These are phyloP conservation scores for Lodderomyces metapsilosis DNA, from an alignment of 1,139 yeast species.

Conservation along the genomic window DNA sequence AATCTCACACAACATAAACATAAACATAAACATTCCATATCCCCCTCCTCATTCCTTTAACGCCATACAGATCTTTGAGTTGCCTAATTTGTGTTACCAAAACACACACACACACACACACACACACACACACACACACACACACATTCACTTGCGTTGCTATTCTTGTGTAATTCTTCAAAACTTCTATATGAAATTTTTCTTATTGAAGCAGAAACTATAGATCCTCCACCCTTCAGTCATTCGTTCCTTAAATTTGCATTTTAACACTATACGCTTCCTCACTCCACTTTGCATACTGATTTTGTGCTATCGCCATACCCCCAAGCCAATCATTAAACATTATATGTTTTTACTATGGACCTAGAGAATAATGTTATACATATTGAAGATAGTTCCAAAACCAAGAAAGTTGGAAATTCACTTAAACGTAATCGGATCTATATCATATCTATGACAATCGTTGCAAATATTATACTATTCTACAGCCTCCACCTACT, in stretches of 20 bases:
- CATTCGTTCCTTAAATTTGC: slow-evolving; percentile 3
- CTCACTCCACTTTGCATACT: slow-evolving; percentile 2
- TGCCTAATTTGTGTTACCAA: slow-evolving; percentile 5
- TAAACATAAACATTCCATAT: background rate
- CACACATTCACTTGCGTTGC: background rate
- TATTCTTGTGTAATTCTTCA: no score
- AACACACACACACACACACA: background rate
- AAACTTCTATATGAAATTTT: background rate
- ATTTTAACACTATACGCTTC: no score
- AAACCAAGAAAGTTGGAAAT: background rate
- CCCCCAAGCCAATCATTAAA: background rate
- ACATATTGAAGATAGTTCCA: slow-evolving; percentile 2
- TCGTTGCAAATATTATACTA: slow-evolving; percentile 12
- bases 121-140: background rate
- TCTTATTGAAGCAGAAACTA: background rate
- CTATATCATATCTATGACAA: slow-evolving; percentile 11
- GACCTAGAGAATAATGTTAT: slow-evolving; percentile 2
- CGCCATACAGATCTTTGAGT: slow-evolving; percentile 5
- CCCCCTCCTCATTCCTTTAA: background rate
- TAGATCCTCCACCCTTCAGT: background rate
- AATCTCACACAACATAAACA: background rate
- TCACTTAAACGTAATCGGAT: slow-evolving; percentile 1
- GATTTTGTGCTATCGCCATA: background rate
- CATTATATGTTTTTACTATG: slow-evolving; percentile 1
- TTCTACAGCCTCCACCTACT: slow-evolving; percentile 13